Percentiles rank a stretch among this genome's conserved stretches.
phyloP scores from a whole-genome alignment of 805 yeast species.

The Pichia rugopelliculosa region DNA sequence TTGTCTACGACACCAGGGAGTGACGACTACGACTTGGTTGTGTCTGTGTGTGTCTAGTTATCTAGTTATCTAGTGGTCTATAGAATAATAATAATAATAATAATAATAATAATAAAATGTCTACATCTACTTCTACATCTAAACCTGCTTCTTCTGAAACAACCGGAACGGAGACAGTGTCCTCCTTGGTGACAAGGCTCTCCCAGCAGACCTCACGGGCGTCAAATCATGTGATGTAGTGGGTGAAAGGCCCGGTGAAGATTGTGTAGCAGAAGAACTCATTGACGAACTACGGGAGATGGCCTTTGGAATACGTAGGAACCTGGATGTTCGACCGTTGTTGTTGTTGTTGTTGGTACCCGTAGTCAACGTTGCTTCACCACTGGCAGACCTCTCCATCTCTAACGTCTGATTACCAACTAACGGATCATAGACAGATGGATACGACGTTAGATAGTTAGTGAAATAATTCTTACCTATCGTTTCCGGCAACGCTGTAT shows the following conservation, averaged over 20 bases:
- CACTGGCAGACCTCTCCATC: slow-evolving; percentile 9
- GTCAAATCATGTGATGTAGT: not conserved
- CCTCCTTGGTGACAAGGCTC: slow-evolving; percentile 23
- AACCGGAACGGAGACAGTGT: slow-evolving; percentile 27
- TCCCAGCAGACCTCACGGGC: slow-evolving; percentile 11
- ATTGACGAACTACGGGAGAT: slow-evolving; percentile 11
- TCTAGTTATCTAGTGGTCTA: too few species aligned
- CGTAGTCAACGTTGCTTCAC: not conserved
- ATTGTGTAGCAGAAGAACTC: slow-evolving; percentile 1
- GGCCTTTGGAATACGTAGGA: slow-evolving; percentile 16
- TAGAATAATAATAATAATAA: too few species aligned
- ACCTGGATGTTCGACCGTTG: slow-evolving; percentile 16
- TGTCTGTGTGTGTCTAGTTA: too few species aligned
- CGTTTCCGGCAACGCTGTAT: not conserved
- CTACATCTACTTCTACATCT: too few species aligned
- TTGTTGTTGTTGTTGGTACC: too few species aligned
- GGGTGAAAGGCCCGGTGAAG: not conserved
- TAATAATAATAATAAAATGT: too few species aligned
- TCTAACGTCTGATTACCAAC: slow-evolving; percentile 1
- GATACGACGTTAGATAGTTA: slow-evolving; percentile 11
- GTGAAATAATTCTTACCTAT: slow-evolving; percentile 4
- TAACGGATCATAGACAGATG: slow-evolving; percentile 13
- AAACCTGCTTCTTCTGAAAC: slow-evolving; percentile 10
- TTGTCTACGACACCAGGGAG: slow-evolving; percentile 65
- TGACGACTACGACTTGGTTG: too few species aligned